Base-by-base conservation (phyloP, 2,329 filamentous ascomycete genomes). In the Aquanectria penicillioides region DNA sequence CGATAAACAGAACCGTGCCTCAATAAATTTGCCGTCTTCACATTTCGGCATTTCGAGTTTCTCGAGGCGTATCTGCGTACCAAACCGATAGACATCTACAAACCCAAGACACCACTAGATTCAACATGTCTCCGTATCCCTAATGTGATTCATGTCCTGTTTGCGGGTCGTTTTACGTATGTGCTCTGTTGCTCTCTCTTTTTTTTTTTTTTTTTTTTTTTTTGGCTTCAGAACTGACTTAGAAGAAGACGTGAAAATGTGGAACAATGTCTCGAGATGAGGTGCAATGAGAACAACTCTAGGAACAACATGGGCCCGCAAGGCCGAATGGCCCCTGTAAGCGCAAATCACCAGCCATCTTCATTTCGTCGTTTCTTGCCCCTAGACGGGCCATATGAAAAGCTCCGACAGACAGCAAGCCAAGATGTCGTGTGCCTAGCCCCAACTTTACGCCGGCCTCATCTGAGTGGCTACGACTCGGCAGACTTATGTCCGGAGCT, bases 141-240 rank as follows among this genome's bases (percentile, higher is more conserved):
- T n/a, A 18, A 46, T n/a, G 31, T 54, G 9, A 22, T 54, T 17
- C 23, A 47, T 28, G 18, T 18, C 8, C 41, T 47, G 11, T 54
- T 47, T 33, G 51, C 23, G 9, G 51, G 41, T n/a, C 37, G 25
- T 13, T 54, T 38, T 25, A 29, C 41, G 51, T 54, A 47, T 4
- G 41, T 54, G 5, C 10, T 25, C 4, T 7, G 5, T 7, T 20
- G 15, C 34, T 3, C 6, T 26, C 20, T 7, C 8, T 15, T 17
- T 5, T 7, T 13, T 13, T 6, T 8, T 12, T 4, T 28, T 11
- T 5, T 12, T 11, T 6, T 36, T 18, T 10, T 13, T 13, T 6
- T 7, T 17, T 33, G 5, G 28, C n/a, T 11, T 15, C 18, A 22
- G 2, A 52, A 15, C 6, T 20, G 15, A 9, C 11, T n/a, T 15